These are phyloP conservation scores for Ustilaginoidea virens DNA, from an alignment of 2,329 filamentous ascomycete genomes.

Conservation along the genomic window DNA sequence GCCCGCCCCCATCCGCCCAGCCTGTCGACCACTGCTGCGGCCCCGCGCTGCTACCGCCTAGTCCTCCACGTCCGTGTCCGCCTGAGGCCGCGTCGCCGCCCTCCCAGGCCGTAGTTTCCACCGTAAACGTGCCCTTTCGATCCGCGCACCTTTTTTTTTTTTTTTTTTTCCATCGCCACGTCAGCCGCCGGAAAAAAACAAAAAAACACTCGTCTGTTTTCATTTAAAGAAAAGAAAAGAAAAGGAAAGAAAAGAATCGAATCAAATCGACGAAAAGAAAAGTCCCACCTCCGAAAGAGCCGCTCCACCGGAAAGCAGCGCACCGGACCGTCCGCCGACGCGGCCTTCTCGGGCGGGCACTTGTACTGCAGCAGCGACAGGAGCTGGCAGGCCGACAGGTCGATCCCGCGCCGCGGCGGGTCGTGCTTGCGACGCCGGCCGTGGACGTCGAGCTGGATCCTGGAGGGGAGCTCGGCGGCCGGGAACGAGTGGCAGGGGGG, in stretches of 20 bases:
- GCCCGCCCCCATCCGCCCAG: slow-evolving; percentile 15
- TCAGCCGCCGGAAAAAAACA: too few species aligned
- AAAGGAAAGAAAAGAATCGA: too few species aligned
- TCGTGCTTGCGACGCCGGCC: slow-evolving; percentile 38
- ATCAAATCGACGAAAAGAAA: slow-evolving; percentile 1
- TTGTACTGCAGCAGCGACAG: slow-evolving; percentile 45
- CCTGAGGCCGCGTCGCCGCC: too few species aligned
- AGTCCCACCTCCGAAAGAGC: slow-evolving; percentile 44
- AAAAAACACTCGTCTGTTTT: too few species aligned
- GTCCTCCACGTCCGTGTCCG: too few species aligned
- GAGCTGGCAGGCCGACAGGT: slow-evolving; percentile 40
- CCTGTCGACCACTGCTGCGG: slow-evolving; percentile 19
- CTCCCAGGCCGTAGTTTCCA: slow-evolving; percentile 52
- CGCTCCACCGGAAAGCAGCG: slow-evolving; percentile 42
- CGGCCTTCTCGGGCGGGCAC: slow-evolving; percentile 36
- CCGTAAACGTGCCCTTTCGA: slow-evolving; percentile 38
- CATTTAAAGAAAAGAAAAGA: too few species aligned
- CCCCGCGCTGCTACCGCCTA: slow-evolving; percentile 5
- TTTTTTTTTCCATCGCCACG: too few species aligned
- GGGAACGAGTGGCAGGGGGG: slow-evolving; percentile 41
- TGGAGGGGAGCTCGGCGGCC: slow-evolving; percentile 31
- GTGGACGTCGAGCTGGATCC: slow-evolving; percentile 30
- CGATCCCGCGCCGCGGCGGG: slow-evolving; percentile 21
- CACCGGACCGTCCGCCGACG: slow-evolving; percentile 28
- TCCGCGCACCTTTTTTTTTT: slow-evolving; percentile 50